Evolutionary conservation across 169 alveolate genomes (phyloP).

Genomic region (Cyclospora cayetanensis): DNA sequence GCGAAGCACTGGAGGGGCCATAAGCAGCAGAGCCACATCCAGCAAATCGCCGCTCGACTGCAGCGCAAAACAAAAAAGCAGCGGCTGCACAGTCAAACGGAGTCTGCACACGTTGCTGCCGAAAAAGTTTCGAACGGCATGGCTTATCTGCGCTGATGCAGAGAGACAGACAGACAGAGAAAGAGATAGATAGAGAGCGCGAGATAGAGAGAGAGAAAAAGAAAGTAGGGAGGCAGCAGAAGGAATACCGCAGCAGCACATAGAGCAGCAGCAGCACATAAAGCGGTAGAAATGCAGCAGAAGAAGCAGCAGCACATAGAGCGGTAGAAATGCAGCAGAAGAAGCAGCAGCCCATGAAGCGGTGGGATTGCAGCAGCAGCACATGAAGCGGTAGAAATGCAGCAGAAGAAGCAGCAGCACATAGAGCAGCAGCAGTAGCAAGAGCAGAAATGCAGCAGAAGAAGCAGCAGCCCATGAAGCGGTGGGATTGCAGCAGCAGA

Average conservation of each 20-base stretch:
- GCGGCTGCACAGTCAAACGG: background rate
- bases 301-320: background rate
- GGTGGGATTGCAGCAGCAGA: slow-evolving; percentile 34
- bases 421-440: background rate
- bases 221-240: background rate
- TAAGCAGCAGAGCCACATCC: slow-evolving; percentile 47
- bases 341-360: background rate
- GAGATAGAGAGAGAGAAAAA: background rate
- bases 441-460: background rate
- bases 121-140: background rate
- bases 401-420: background rate
- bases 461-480: slow-evolving; percentile 36
- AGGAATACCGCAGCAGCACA: background rate
- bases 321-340: background rate
- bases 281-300: background rate
- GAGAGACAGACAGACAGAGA: background rate
- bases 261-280: background rate
- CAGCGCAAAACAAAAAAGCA: background rate
- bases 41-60: slow-evolving; percentile 66
- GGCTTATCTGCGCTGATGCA: background rate
- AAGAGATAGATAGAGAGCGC: background rate
- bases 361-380: slow-evolving; percentile 17
- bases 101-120: background rate
- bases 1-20: slow-evolving; percentile 52
- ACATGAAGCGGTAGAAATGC: background rate